phyloP scores from a whole-genome alignment of 2,329 filamentous ascomycete genomes.

The Exophiala xenobiotica region DNA sequence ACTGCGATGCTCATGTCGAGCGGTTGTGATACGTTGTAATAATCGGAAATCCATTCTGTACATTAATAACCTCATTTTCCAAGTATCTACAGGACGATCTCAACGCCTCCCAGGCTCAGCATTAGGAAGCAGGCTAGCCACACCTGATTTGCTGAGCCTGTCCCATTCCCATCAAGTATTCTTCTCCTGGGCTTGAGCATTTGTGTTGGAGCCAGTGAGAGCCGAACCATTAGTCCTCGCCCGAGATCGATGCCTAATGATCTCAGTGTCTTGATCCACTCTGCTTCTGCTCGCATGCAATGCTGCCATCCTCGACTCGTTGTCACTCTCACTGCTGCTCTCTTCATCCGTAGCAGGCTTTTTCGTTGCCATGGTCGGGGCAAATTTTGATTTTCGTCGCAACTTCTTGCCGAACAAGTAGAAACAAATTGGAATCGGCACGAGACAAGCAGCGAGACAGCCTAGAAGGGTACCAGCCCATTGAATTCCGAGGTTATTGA shows the following conservation, averaged over 20 bases:
- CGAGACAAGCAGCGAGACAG: conserved; percentile 36
- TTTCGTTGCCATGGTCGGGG: conserved; percentile 50
- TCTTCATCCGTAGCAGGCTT: conserved; percentile 41
- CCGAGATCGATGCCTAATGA: conserved; percentile 9
- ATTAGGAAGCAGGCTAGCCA: no score
- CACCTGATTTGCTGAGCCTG: no score
- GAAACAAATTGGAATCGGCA: conserved; percentile 42
- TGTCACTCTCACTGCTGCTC: conserved; percentile 32
- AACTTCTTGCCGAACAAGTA: conserved; percentile 36
- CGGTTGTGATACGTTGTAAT: no score
- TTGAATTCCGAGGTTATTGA: conserved; percentile 51
- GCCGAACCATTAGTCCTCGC: conserved; percentile 18
- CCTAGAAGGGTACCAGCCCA: conserved; percentile 41
- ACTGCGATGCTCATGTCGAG: no score
- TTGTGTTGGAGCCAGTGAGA: neutral
- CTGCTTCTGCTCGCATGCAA: conserved; percentile 27
- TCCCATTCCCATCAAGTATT: neutral
- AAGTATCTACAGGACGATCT: no score
- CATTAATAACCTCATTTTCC: no score
- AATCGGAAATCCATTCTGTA: no score
- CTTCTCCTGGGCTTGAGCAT: neutral
- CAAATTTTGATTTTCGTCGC: conserved; percentile 29
- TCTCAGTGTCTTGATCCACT: conserved; percentile 24
- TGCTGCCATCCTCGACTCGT: conserved; percentile 22
- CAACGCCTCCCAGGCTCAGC: no score